Evolutionary conservation across 1,284 basidiomycete species (phyloP).

Genomic region (Ceratobasidium sp.): DNA sequence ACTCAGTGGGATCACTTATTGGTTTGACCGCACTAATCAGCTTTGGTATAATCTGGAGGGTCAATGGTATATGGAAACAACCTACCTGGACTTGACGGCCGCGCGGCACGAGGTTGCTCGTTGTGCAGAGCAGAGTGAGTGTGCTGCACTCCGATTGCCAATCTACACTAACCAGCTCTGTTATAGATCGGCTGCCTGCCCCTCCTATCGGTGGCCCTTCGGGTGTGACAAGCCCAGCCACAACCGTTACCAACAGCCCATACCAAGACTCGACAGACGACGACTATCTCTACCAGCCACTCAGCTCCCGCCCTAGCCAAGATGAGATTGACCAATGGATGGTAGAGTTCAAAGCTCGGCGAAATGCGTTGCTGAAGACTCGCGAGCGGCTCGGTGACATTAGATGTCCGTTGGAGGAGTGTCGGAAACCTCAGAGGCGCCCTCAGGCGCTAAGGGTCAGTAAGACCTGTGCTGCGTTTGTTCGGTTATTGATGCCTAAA

Average conservation of each 20-base stretch:
- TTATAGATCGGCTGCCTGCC: slow-evolving; percentile 6
- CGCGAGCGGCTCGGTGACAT: slow-evolving; percentile 27
- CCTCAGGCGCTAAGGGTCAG: slow-evolving; percentile 43
- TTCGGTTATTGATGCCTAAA: background rate
- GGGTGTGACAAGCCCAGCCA: background rate
- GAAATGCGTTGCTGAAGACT: slow-evolving; percentile 4
- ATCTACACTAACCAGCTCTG: background rate
- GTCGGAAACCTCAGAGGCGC: slow-evolving; percentile 33
- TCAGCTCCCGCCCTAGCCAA: slow-evolving; percentile 1
- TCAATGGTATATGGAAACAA: slow-evolving; percentile 7
- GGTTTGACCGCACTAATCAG: slow-evolving; percentile 13
- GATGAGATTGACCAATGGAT: slow-evolving; percentile 31
- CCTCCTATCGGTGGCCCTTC: background rate
- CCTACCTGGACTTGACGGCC: background rate
- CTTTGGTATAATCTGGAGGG: slow-evolving; percentile 30
- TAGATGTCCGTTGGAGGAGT: slow-evolving; percentile 16
- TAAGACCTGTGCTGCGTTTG: background rate
- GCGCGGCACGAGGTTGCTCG: background rate
- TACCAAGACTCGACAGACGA: background rate
- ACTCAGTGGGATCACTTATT: slow-evolving; percentile 19
- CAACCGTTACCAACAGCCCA: background rate
- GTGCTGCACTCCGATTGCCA: background rate
- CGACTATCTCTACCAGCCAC: slow-evolving; percentile 21
- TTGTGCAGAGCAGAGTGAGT: slow-evolving; percentile 22
- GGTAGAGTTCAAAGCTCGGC: slow-evolving; percentile 23